Percentiles rank a stretch among this genome's conserved stretches.
Evolutionary conservation across 208 protist species (phyloP).

Genomic region (Acanthamoeba lenticulata): DNA sequence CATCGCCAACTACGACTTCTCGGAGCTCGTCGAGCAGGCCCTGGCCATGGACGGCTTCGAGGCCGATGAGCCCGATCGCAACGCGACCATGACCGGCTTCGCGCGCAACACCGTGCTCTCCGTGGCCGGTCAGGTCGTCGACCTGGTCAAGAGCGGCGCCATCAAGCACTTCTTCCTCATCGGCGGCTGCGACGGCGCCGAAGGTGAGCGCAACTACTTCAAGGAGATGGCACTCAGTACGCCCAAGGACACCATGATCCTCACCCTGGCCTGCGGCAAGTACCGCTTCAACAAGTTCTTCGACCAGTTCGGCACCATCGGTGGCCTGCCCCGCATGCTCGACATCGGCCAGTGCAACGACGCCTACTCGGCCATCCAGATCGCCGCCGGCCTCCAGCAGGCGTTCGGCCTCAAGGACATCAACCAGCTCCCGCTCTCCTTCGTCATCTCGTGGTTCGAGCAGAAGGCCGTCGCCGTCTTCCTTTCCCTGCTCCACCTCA

Average conservation of each 20-base stretch:
- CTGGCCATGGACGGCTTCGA: conserved; percentile 76
- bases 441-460: conserved; percentile 92
- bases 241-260: conserved; percentile 84
- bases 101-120: conserved; percentile 76
- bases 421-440: conserved; percentile 84
- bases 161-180: conserved; percentile 89
- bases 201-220: conserved; percentile 87
- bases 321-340: conserved; percentile 88
- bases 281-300: conserved; percentile 85
- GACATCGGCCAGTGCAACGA: conserved; percentile 94
- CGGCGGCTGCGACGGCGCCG: conserved; percentile 91
- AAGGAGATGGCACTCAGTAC: conserved; percentile 78
- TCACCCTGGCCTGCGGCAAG: conserved; percentile 91
- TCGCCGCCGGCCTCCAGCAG: conserved; percentile 84
- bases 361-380: conserved; percentile 85
- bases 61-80: not conserved
- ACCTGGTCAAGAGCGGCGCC: conserved; percentile 86
- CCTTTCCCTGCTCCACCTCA: conserved; percentile 83
- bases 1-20: conserved; percentile 77
- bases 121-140: conserved; percentile 78
- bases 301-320: conserved; percentile 79
- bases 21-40: conserved; percentile 80
- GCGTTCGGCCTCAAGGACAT: conserved; percentile 76
- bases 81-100: conserved; percentile 79
- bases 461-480: conserved; percentile 92